Evolutionary conservation across 2,329 filamentous ascomycete species (phyloP), one percentile per base, ranked within the genome.

Genomic region (Stemphylium vesicarium): DNA sequence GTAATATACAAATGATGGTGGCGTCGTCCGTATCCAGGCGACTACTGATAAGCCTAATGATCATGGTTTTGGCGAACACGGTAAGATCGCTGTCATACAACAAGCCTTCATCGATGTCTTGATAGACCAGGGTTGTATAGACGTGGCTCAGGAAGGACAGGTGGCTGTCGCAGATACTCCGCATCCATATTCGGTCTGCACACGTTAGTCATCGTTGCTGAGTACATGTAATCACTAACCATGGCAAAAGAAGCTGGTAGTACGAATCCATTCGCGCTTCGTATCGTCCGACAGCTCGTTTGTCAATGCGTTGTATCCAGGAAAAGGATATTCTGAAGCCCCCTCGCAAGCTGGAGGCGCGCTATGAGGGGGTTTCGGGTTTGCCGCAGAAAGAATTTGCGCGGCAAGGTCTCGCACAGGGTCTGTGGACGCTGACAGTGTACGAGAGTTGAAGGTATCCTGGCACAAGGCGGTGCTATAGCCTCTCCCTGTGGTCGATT

Each of bases 91-190:
- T 71, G 40, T 75, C 72, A 29, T 69, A 60, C 20, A 70, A 29
- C 7, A 65, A 50, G 4, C 69, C 66, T 36, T 73, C 66, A 10
- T 53, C 47, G 12, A 72, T 50, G 45, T 75, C 72, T 49, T 70
- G 64, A 51, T 68, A 75, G 16, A 73, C 69, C 47, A 70, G 69
- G n/a, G 63, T 48, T n/a, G 64, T 63, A 52, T 66, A 69, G 36
- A 73, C 64, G 46, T 74, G 71, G 33, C 71, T 70, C n/a, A 75
- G 63, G 26, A 74, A 71, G 2, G 69, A 70, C 49, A 72, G 65
- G 24, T 48, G 64, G 29, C 64, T 65, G 40, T 58, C 57, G 60
- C 71, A 75, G 5, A 74, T 47, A 15, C 53, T 52, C 18, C 61
- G 61, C 65, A 74, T 66, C 69, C 70, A 72, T n/a, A 53, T 18